These are phyloP conservation scores for Discostella pseudostelligera DNA, from an alignment of 108 stramenopile genomes.

Conservation along the genomic window DNA sequence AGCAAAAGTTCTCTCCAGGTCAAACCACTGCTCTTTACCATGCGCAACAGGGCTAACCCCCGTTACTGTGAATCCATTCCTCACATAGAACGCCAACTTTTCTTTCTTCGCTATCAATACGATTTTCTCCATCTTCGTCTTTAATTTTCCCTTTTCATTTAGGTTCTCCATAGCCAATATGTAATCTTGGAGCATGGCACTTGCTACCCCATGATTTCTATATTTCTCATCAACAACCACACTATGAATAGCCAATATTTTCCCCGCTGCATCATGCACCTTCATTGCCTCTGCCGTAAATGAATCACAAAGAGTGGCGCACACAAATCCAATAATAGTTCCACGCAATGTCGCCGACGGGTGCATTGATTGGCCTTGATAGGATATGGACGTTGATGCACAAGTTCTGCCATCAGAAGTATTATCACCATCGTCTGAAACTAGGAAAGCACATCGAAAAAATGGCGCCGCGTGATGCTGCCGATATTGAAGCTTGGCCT, in stretches of 20 bases:
- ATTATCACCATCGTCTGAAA: slow-evolving; percentile 21
- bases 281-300: slow-evolving; percentile 67
- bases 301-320: slow-evolving; percentile 69
- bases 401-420: slow-evolving; percentile 12
- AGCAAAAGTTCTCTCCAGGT: slow-evolving; percentile 50
- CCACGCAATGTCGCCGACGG: slow-evolving; percentile 24
- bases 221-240: slow-evolving; percentile 69
- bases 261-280: slow-evolving; percentile 67
- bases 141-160: slow-evolving; percentile 18
- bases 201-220: slow-evolving; percentile 57
- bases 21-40: slow-evolving; percentile 75
- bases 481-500: slow-evolving; percentile 76
- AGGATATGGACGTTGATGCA: slow-evolving; percentile 16
- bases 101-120: slow-evolving; percentile 72
- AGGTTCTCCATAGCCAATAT: slow-evolving; percentile 41
- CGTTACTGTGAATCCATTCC: slow-evolving; percentile 73
- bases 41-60: slow-evolving; percentile 62
- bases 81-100: slow-evolving; percentile 74
- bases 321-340: slow-evolving; percentile 77
- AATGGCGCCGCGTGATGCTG: slow-evolving; percentile 85
- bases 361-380: slow-evolving; percentile 23
- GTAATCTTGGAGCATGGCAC: slow-evolving; percentile 68
- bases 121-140: slow-evolving; percentile 58
- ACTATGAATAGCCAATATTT: slow-evolving; percentile 82
- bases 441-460: slow-evolving; percentile 75